Percentiles rank a stretch among this genome's conserved stretches.
These are phyloP conservation scores for Globisporangium cylindrosporum DNA, from an alignment of 352 stramenopile genomes.

Conservation along the genomic window DNA sequence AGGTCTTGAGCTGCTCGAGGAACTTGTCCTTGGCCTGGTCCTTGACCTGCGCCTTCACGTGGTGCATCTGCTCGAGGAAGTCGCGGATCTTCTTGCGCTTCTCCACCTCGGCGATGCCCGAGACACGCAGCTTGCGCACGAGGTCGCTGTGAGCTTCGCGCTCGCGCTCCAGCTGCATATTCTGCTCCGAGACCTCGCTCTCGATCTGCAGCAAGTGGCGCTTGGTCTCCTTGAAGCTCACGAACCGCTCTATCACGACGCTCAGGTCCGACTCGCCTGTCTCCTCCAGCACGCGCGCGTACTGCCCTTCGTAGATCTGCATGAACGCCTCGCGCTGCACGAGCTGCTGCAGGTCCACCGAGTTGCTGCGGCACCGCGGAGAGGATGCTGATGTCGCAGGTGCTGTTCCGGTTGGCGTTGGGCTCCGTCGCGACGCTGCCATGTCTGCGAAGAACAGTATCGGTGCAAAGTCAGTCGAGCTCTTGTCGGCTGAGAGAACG, in stretches of 20 bases:
- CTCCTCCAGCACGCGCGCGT: slow-evolving; percentile 44
- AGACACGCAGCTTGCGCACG: slow-evolving; percentile 39
- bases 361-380: slow-evolving; percentile 21
- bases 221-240: slow-evolving; percentile 31
- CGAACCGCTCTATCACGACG: slow-evolving; percentile 49
- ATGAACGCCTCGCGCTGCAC: slow-evolving; percentile 46
- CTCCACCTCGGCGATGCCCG: slow-evolving; percentile 43
- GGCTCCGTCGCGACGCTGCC: background rate
- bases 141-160: slow-evolving; percentile 27
- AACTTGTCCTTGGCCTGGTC: slow-evolving; percentile 36
- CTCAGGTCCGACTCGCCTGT: slow-evolving; percentile 48
- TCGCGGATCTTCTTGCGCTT: slow-evolving; percentile 58
- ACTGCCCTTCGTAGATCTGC: slow-evolving; percentile 59
- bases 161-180: slow-evolving; percentile 27
- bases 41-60: slow-evolving; percentile 37
- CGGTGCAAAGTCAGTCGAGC: background rate
- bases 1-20: slow-evolving; percentile 43
- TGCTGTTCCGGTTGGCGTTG: background rate
- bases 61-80: slow-evolving; percentile 42
- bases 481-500: background rate
- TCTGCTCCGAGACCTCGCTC: slow-evolving; percentile 29
- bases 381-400: background rate
- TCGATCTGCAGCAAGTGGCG: slow-evolving; percentile 50
- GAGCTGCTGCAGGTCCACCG: slow-evolving; percentile 25
- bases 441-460: background rate